Base-by-base conservation (phyloP, 2,329 filamentous ascomycete genomes). In the Microdochium bolleyi region DNA sequence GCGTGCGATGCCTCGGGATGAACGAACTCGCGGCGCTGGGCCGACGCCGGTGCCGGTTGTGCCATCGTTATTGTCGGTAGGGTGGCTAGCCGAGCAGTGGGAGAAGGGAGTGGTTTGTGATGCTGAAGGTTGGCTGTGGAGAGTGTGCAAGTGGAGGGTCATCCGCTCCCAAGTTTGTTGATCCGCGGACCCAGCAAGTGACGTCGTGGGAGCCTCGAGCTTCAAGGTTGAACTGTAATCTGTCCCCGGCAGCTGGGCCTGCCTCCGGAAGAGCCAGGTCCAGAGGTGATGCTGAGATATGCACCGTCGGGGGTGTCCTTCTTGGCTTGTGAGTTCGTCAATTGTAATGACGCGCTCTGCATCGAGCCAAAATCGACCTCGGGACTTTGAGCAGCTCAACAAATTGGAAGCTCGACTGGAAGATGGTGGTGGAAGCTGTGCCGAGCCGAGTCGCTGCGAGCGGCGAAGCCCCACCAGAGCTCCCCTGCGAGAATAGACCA, bases 1-100 rank as follows among this genome's bases (percentile, higher is more conserved):
- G 63, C 65, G 61, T 67, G 65, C 32, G 61, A 58, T 34, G 64
- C 63, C 37, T 53, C 50, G 14, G 64, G 61, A 44, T 67, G 64
- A 52, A 65, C 60, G 48, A 57, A 64, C 9, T 58, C 53, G 52
- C 56, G 53, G n/a, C 19, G 52, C 24, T 55, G 53, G 27, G 53
- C 54, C 32, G 57, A 48, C 38, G 51, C 41, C 41, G 41, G 16
- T 7, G 41, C 13, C 19, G n/a, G 41, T 22, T 46, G 41, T 22
- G 41, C 21, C 41, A 46, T 46, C 13, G 41, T 19, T 21, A 7
- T 7, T 10, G 19, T 21, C 5, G 16, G 41, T 19, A 7, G 9
- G 5, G 8, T 46, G n/a, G 27, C 27, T 3, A 46, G 5, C 5
- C 16, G 4, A 10, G 41, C 21, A 19, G 16, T 19, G 41, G 41